Evolutionary conservation across 2,329 filamentous ascomycete species (phyloP).

Genomic region (Hypoxylon sp.): DNA sequence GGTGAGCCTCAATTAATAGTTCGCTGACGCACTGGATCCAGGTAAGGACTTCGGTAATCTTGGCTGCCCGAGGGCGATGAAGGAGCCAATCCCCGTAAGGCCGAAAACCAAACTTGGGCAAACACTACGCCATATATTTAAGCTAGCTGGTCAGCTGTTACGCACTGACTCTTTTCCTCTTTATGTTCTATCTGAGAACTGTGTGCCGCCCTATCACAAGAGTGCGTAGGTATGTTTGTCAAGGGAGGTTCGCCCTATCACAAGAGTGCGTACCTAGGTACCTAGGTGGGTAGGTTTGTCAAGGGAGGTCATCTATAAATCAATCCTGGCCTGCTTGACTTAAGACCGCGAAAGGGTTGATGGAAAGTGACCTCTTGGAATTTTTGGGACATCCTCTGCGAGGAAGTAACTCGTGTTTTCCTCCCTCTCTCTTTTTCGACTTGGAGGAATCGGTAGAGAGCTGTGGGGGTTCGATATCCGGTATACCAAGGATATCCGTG

Average conservation of each 20-base stretch:
- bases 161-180: neutral
- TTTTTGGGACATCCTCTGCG: slow-evolving; percentile 11
- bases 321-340: slow-evolving; percentile 26
- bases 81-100: neutral
- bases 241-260: no score
- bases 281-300: no score
- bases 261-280: no score
- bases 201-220: no score
- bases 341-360: slow-evolving; percentile 39
- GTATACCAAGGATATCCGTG: slow-evolving; percentile 33
- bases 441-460: neutral
- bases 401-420: slow-evolving; percentile 1
- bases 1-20: no score
- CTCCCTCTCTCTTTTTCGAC: slow-evolving; percentile 25
- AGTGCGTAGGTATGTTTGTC: no score
- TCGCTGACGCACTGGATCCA: slow-evolving; percentile 13
- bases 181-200: neutral
- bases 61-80: slow-evolving; percentile 21
- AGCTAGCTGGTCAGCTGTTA: neutral
- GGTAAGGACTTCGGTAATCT: slow-evolving; percentile 29
- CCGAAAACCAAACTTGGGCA: neutral
- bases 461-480: slow-evolving; percentile 3
- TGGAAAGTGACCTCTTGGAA: slow-evolving; percentile 23
- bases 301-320: neutral
- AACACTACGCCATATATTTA: neutral